Conservation (phyloP, 2,329 filamentous ascomycete species). For the Cladophialophora yegresii region DNA sequence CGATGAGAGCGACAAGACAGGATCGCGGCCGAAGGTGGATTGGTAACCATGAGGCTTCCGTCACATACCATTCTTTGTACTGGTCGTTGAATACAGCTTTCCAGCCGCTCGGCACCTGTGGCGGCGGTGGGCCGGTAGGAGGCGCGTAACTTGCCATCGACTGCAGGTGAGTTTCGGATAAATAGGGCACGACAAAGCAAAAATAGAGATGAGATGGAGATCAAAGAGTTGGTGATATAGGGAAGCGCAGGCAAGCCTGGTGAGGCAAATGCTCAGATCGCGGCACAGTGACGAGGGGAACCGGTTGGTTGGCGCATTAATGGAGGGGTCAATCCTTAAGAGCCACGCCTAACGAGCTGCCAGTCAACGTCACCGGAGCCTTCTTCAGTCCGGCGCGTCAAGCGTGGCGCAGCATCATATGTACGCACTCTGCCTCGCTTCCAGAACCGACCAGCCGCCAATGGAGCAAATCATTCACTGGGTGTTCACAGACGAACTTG, state of each 20-base stretch:
- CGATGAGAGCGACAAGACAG: neutral
- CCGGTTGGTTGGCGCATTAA: neutral
- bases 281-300: slow-evolving; percentile 1
- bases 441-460: neutral
- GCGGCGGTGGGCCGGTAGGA: slow-evolving; percentile 58
- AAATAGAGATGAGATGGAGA: neutral
- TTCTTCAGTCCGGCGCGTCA: neutral
- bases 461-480: slow-evolving; percentile 16
- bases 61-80: slow-evolving; percentile 76
- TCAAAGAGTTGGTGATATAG: neutral
- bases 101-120: slow-evolving; percentile 74
- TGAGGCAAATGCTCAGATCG: neutral
- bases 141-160: slow-evolving; percentile 42
- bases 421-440: neutral
- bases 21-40: neutral
- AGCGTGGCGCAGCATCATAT: neutral
- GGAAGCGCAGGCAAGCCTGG: neutral
- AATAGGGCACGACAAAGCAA: neutral
- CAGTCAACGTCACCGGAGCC: neutral
- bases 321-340: neutral
- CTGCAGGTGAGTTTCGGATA: neutral
- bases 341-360: neutral
- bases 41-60: neutral
- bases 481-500: slow-evolving; percentile 3
- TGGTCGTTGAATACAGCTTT: slow-evolving; percentile 68